Percentiles rank a stretch among this genome's conserved stretches.
phyloP scores from a whole-genome alignment of 305 asterid genomes.

The Solanum hybrid region DNA sequence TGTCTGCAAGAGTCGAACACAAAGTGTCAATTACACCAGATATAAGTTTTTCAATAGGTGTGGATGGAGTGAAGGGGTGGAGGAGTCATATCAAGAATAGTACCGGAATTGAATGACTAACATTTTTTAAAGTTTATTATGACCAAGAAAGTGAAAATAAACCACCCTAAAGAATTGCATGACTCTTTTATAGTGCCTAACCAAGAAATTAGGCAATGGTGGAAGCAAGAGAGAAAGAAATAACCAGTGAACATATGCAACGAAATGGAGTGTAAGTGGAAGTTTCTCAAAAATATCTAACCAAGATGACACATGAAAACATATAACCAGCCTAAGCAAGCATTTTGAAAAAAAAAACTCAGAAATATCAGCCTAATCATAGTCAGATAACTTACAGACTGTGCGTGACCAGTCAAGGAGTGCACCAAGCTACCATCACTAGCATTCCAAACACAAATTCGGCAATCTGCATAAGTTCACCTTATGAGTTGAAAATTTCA shows the following conservation, averaged over 20 bases:
- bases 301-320: neutral
- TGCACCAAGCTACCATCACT: conserved; percentile 98
- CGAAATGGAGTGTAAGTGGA: neutral
- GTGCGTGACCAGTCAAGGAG: conserved; percentile 88
- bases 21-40: neutral
- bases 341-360: neutral
- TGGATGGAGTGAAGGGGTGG: neutral
- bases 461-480: conserved; percentile 61
- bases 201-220: neutral
- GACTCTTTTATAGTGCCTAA: neutral
- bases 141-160: neutral
- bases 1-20: conserved; percentile 42
- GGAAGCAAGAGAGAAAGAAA: neutral
- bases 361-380: neutral
- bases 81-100: neutral
- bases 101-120: neutral
- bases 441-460: conserved; percentile 99
- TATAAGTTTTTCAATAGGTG: neutral
- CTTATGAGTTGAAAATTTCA: conserved; percentile 10
- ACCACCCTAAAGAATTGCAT: neutral
- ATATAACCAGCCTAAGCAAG: neutral
- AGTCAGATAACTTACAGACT: conserved; percentile 54
- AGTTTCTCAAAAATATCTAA: neutral
- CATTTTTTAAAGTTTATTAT: neutral
- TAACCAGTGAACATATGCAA: neutral